A percentile compares a stretch with the other conserved stretches of the same genome.
phyloP scores from a whole-genome alignment of 2,329 filamentous ascomycete genomes.

The Trichoderma gracile region DNA sequence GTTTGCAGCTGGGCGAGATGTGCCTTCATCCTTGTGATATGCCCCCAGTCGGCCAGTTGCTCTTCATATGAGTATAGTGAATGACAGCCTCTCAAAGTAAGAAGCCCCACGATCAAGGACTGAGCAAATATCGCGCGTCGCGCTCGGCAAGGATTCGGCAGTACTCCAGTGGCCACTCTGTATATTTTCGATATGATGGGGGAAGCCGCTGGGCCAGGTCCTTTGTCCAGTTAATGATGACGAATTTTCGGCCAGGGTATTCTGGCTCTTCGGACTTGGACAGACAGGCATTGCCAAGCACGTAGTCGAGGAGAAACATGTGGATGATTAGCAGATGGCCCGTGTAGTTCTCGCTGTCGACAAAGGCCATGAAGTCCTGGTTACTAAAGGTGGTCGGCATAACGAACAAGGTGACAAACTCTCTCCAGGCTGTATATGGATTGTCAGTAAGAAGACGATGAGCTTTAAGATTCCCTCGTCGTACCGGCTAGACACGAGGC shows the following conservation, averaged over 20 bases:
- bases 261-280: conserved; percentile 29
- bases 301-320: conserved; percentile 39
- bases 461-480: background rate
- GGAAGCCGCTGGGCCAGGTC: conserved; percentile 30
- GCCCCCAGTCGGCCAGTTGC: background rate
- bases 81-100: background rate
- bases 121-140: conserved; percentile 34
- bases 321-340: conserved; percentile 42
- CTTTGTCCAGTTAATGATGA: conserved; percentile 33
- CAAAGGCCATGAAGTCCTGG: conserved; percentile 38
- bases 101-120: conserved; percentile 29
- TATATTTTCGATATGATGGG: conserved; percentile 27
- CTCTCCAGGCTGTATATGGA: conserved; percentile 30
- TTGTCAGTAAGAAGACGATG: background rate
- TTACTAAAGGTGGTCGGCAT: conserved; percentile 31
- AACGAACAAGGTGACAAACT: conserved; percentile 31
- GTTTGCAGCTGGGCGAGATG: too few species aligned
- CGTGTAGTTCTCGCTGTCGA: conserved; percentile 35
- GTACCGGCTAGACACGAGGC: conserved; percentile 30
- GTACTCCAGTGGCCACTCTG: conserved; percentile 31
- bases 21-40: too few species aligned
- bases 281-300: conserved; percentile 30
- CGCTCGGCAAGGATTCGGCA: conserved; percentile 30
- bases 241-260: conserved; percentile 31
- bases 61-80: conserved; percentile 23